Evolutionary conservation across 257 asterid species (phyloP).

Genomic region (Rubia yunnanensis): DNA sequence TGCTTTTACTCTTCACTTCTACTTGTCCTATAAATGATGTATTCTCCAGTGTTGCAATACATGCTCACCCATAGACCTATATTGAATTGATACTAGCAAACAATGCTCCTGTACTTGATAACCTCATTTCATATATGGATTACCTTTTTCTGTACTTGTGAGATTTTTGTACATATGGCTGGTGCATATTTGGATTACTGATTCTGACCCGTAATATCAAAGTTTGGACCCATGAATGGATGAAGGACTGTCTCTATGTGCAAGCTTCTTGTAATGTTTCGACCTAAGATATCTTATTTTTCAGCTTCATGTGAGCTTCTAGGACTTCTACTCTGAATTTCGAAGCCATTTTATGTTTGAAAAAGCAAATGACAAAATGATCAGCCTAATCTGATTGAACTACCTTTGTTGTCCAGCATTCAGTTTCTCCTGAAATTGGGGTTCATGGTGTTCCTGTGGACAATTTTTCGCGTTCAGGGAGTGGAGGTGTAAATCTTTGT

Average conservation of each 20-base stretch:
- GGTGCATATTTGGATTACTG: not conserved
- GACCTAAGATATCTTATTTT: not conserved
- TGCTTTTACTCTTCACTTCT: constrained; percentile 14
- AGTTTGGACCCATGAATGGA: not conserved
- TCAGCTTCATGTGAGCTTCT: not conserved
- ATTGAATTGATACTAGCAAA: not conserved
- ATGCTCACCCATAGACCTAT: not conserved
- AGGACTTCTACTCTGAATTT: not conserved
- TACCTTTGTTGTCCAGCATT: constrained; percentile 57
- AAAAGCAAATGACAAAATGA: not conserved
- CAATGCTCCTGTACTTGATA: not conserved
- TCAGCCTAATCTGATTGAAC: constrained; percentile 19
- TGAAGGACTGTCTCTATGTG: not conserved
- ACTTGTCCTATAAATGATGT: not conserved
- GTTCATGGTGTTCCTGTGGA: constrained; percentile 79
- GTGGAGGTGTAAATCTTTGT: constrained; percentile 83
- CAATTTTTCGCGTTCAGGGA: constrained; percentile 76
- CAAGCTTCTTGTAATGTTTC: not conserved
- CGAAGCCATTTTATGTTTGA: not conserved
- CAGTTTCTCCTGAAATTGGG: constrained; percentile 81
- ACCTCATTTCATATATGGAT: not conserved
- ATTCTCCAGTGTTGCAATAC: not conserved
- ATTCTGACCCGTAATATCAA: not conserved
- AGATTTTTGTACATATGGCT: not conserved
- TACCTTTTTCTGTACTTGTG: not conserved